A percentile compares a stretch with the other conserved stretches of the same genome.
Conservation (phyloP, 352 stramenopile genomes). For the Globisporangium paroecandrum region DNA sequence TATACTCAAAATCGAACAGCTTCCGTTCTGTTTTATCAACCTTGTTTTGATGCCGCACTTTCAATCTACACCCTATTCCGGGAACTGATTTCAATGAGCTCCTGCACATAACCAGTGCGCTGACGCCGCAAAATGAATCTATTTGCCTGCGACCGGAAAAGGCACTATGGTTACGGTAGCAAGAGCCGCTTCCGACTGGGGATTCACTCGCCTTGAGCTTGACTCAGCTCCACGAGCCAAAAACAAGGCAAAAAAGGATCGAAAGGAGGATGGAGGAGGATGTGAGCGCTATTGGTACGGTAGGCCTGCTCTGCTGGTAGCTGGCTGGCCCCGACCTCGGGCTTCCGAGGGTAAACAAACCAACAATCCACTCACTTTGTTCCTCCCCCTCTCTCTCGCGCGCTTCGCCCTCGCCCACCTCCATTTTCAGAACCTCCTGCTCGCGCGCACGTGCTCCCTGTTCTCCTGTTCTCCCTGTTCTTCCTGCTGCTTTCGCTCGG, state of each 20-base stretch:
- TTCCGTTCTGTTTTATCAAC: neutral
- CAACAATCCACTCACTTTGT: neutral
- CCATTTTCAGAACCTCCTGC: conserved; percentile 8
- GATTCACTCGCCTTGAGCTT: neutral
- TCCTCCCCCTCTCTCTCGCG: neutral
- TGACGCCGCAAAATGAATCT: conserved; percentile 5
- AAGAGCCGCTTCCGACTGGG: neutral
- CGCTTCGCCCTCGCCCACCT: neutral
- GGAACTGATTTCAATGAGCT: neutral
- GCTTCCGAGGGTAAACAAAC: neutral
- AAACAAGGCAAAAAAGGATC: neutral
- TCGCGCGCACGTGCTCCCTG: neutral
- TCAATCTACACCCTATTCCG: neutral
- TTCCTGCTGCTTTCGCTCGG: neutral
- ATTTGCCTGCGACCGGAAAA: neutral
- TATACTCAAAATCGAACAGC: neutral
- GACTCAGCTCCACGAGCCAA: neutral
- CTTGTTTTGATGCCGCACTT: neutral
- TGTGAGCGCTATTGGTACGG: neutral
- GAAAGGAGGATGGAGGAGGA: neutral
- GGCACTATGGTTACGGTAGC: neutral
- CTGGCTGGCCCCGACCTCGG: too few species aligned
- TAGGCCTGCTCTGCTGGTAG: too few species aligned
- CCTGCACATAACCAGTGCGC: neutral
- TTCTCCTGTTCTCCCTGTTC: neutral